These are phyloP conservation scores for Globisporangium polare DNA, from an alignment of 352 stramenopile species.

Conservation along the genomic window DNA sequence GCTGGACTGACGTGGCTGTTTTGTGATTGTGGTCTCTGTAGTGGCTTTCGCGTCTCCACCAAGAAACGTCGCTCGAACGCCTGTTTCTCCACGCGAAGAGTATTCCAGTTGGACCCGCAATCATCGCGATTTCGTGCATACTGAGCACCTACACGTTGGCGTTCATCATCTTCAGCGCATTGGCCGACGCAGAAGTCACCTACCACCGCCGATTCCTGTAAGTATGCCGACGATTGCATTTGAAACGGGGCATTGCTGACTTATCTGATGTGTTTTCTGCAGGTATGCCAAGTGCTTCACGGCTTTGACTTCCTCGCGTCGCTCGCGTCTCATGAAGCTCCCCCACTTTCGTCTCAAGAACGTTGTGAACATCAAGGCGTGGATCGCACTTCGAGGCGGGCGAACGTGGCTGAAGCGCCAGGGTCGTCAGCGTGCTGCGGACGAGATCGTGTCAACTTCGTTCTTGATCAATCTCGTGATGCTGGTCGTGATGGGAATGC, in stretches of 20 bases:
- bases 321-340: constrained; percentile 77
- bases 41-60: constrained; percentile 31
- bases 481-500: constrained; percentile 82
- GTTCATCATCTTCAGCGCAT: constrained; percentile 65
- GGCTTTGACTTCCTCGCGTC: constrained; percentile 79
- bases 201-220: constrained; percentile 84
- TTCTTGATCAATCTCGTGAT: constrained; percentile 87
- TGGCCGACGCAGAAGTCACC: constrained; percentile 81
- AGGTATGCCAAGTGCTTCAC: constrained; percentile 90
- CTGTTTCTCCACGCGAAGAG: constrained; percentile 20
- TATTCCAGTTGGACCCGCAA: constrained; percentile 27
- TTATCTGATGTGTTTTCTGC: not conserved
- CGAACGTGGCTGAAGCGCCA: constrained; percentile 88
- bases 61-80: constrained; percentile 24
- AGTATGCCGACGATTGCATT: constrained; percentile 1
- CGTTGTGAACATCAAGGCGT: constrained; percentile 89
- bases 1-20: not conserved
- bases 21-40: constrained; percentile 10
- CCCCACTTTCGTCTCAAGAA: constrained; percentile 90
- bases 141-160: constrained; percentile 73
- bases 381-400: constrained; percentile 83
- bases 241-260: not conserved
- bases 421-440: constrained; percentile 75
- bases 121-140: constrained; percentile 71
- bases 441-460: constrained; percentile 87